phyloP scores from a whole-genome alignment of 495 filamentous ascomycete species.

The Thermothielavioides terrestris region DNA sequence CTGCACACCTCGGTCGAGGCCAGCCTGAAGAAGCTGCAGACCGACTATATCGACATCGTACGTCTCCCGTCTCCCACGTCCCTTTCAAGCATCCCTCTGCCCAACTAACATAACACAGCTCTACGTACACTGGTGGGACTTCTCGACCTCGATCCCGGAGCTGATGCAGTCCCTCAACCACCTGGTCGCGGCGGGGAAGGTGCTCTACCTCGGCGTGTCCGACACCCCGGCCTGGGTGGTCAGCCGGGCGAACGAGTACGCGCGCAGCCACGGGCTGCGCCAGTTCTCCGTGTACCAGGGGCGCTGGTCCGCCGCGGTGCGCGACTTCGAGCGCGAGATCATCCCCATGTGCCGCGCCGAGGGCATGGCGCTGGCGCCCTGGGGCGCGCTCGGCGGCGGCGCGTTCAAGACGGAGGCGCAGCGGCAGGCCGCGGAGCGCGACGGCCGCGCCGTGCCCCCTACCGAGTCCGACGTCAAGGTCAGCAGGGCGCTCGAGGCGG shows the following conservation, averaged over 20 bases:
- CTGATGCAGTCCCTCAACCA: constrained; percentile 54
- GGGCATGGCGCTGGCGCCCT: constrained; percentile 61
- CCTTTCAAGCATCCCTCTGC: too few relatives aligned
- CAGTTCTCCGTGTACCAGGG: constrained; percentile 64
- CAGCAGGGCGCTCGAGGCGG: constrained; percentile 46
- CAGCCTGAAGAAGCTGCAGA: constrained; percentile 53
- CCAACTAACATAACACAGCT: constrained; percentile 15
- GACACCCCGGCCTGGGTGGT: constrained; percentile 63
- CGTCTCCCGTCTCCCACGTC: not conserved
- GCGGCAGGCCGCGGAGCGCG: constrained; percentile 17
- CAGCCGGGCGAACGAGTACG: constrained; percentile 51
- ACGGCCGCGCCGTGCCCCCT: constrained; percentile 17
- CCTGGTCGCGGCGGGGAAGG: constrained; percentile 50
- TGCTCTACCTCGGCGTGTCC: constrained; percentile 55
- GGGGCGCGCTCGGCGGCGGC: constrained; percentile 54
- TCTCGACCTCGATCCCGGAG: constrained; percentile 50
- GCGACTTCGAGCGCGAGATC: constrained; percentile 64
- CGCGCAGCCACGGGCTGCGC: constrained; percentile 49
- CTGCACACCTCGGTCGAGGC: constrained; percentile 47
- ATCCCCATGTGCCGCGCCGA: constrained; percentile 56
- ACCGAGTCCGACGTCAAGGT: constrained; percentile 41
- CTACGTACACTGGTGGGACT: constrained; percentile 61
- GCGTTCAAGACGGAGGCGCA: constrained; percentile 49
- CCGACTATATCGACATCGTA: constrained; percentile 53
- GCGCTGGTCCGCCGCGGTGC: constrained; percentile 48